Evolutionary conservation across 306 rosid species (phyloP).

Genomic region (Medicago truncatula): DNA sequence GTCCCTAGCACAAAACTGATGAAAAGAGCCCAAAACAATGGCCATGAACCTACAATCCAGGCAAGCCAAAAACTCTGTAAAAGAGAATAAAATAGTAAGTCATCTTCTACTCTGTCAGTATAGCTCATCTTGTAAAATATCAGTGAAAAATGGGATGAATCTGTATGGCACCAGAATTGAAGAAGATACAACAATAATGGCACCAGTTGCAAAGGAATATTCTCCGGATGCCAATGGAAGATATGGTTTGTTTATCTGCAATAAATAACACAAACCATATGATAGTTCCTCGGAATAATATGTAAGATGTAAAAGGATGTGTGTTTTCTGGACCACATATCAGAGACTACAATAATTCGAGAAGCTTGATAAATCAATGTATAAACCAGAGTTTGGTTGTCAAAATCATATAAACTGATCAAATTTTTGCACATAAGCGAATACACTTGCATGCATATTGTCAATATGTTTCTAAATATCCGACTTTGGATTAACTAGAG

Average conservation of each 20-base stretch:
- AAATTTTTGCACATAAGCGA: constrained; percentile 1
- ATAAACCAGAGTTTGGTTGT: constrained; percentile 5
- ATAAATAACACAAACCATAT: constrained; percentile 7
- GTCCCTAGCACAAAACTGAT: constrained; percentile 91
- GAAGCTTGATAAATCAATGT: constrained; percentile 22
- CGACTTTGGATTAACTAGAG: constrained; percentile 23
- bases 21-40: constrained; percentile 94
- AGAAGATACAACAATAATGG: constrained; percentile 67
- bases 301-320: constrained; percentile 21
- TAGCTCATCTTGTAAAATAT: constrained; percentile 28
- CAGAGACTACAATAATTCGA: constrained; percentile 1
- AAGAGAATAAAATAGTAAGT: constrained; percentile 46
- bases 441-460: background rate
- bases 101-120: constrained; percentile 26
- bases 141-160: constrained; percentile 23
- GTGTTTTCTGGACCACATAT: constrained; percentile 17
- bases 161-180: constrained; percentile 67
- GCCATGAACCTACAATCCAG: constrained; percentile 96
- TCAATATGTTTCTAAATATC: constrained; percentile 26
- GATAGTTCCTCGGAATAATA: constrained; percentile 13
- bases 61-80: constrained; percentile 90
- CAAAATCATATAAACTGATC: constrained; percentile 29
- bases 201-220: constrained; percentile 81
- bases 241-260: constrained; percentile 96
- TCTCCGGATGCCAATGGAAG: constrained; percentile 99